Conservation (phyloP, 225 moss, liverwort and hornwort species). For the Climacium dendroides region DNA sequence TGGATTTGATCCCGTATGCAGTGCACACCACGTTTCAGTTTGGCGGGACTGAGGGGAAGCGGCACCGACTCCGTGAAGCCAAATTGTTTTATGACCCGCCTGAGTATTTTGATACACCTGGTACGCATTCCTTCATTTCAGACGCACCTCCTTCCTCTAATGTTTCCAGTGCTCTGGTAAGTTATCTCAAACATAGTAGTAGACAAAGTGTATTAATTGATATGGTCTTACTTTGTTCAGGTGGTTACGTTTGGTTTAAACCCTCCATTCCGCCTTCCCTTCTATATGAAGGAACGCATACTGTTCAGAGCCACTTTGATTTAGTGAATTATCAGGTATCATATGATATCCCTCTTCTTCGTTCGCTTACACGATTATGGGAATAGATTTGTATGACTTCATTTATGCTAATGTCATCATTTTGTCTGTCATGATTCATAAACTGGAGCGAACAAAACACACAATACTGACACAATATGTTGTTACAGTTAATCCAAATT, state of each 20-base stretch:
- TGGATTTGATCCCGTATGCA: slow-evolving; percentile 72
- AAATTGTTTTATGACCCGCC: slow-evolving; percentile 61
- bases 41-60: slow-evolving; percentile 85
- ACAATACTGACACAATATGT: not conserved
- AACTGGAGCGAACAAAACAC: not conserved
- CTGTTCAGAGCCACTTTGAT: slow-evolving; percentile 78
- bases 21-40: slow-evolving; percentile 93
- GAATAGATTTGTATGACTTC: not conserved
- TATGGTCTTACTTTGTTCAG: slow-evolving; percentile 24
- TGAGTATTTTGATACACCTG: slow-evolving; percentile 69
- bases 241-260: slow-evolving; percentile 67
- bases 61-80: slow-evolving; percentile 83
- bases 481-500: slow-evolving; percentile 77
- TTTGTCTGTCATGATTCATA: not conserved
- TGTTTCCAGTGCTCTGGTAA: not conserved
- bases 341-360: not conserved
- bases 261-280: slow-evolving; percentile 58
- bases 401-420: not conserved
- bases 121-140: slow-evolving; percentile 10
- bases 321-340: slow-evolving; percentile 86
- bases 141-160: not conserved
- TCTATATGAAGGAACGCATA: slow-evolving; percentile 51
- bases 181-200: not conserved
- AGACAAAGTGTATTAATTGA: not conserved
- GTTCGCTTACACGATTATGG: not conserved